These are phyloP conservation scores for Candida freyschussii DNA, from an alignment of 1,139 yeast genomes.

Conservation along the genomic window DNA sequence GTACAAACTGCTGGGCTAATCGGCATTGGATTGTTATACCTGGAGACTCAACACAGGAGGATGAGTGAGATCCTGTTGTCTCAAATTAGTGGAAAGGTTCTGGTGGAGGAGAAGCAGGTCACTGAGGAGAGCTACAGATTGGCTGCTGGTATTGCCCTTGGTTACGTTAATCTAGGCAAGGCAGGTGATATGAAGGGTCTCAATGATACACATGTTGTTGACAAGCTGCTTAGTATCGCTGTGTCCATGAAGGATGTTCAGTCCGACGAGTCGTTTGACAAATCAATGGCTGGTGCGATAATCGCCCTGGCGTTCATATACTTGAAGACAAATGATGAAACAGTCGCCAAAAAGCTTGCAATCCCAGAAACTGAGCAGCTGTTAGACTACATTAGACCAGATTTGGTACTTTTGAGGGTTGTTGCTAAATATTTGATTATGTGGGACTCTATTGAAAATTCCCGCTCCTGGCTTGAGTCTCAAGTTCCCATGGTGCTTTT, in stretches of 20 bases:
- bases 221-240: slow-evolving; percentile 56
- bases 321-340: slow-evolving; percentile 57
- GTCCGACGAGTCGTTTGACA: slow-evolving; percentile 58
- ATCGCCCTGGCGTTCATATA: slow-evolving; percentile 73
- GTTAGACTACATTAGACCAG: slow-evolving; percentile 77
- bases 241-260: slow-evolving; percentile 65
- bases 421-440: slow-evolving; percentile 66
- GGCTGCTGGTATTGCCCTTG: slow-evolving; percentile 86
- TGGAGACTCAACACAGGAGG: slow-evolving; percentile 74
- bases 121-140: slow-evolving; percentile 75
- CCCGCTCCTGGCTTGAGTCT: slow-evolving; percentile 55
- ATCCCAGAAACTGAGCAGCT: slow-evolving; percentile 60
- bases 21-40: slow-evolving; percentile 82
- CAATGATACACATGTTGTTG: slow-evolving; percentile 69
- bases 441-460: slow-evolving; percentile 64
- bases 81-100: slow-evolving; percentile 55
- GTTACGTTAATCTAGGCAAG: slow-evolving; percentile 79
- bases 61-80: slow-evolving; percentile 79
- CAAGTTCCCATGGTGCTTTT: slow-evolving; percentile 48
- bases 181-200: slow-evolving; percentile 62
- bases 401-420: slow-evolving; percentile 63
- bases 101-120: slow-evolving; percentile 51
- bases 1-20: slow-evolving; percentile 88
- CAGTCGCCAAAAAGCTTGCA: slow-evolving; percentile 59
- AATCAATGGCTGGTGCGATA: slow-evolving; percentile 77